Base-by-base conservation (phyloP, 345 rosid species). In the Gossypium longicalyx region DNA sequence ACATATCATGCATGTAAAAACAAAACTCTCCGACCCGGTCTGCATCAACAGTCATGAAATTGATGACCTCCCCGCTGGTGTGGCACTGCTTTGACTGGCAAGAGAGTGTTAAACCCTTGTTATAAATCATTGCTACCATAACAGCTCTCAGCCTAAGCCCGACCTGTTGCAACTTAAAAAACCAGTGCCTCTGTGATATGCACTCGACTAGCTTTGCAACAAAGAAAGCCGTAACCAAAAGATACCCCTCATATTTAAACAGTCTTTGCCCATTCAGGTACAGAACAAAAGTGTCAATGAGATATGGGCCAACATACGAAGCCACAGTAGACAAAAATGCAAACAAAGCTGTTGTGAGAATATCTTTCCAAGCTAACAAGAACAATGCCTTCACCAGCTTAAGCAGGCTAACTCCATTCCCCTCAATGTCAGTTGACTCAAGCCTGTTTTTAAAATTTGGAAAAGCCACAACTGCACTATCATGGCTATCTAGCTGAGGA, bases 1-100 rank as follows among this genome's bases (percentile, higher is more conserved):
- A 92, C 0, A 84, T 77, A 45, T 80, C 74, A 77, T 92, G 97
- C 80, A 90, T 70, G 77, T 74, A 83, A 84, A 84, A 86, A 57
- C 66, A 76, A 71, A 90, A 85, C 12, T 83, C 84, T 34, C 84
- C 85, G 12, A 90, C 78, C 56, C 88, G 70, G 34, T 83, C 85
- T 8, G 89, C 89, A 85, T 90, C 97, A 6, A 89, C 89, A 1
- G 85, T 74, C 77, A 88, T 81, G 71, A 86, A 78, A 67, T 89
- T 92, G 56, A 89, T 73, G 62, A 90, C 85, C 85, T 92, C 92
- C 0, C 93, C 97, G 4, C 88, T 83, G 7, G 92, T 84, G 52
- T 83, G 90, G 12, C 79, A 77, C 69, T 78, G 86, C 72, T 81
- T 88, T 0, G 87, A 83, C 16, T 61, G 68, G 74, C 81, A 80